Evolutionary conservation across 2,329 filamentous ascomycete genomes (phyloP).

Genomic region (Hymenoscyphus infarciens): DNA sequence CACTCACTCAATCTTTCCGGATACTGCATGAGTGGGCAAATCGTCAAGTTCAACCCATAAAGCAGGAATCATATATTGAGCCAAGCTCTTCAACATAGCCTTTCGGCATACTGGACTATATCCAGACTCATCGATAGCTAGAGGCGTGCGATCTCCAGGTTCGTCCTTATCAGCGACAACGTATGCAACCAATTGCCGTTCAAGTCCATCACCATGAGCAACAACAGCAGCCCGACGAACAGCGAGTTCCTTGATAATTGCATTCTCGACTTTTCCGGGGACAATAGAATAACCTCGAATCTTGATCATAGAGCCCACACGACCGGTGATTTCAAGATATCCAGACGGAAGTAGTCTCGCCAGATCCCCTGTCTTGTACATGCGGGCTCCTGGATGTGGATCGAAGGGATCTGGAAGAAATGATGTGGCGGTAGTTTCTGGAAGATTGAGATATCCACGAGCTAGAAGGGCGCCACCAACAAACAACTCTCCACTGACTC

Average conservation of each 20-base stretch:
- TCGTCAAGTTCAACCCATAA: constrained; percentile 71
- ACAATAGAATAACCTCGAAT: constrained; percentile 83
- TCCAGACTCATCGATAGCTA: constrained; percentile 67
- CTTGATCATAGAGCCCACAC: constrained; percentile 87
- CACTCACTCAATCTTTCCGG: constrained; percentile 64
- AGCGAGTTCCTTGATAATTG: constrained; percentile 65
- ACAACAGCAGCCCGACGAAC: constrained; percentile 69
- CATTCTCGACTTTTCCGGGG: constrained; percentile 71
- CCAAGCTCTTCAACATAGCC: constrained; percentile 61
- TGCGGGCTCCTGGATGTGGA: constrained; percentile 53
- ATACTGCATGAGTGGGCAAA: constrained; percentile 73
- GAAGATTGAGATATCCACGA: constrained; percentile 74
- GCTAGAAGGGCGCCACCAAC: constrained; percentile 72
- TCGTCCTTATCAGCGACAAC: constrained; percentile 64
- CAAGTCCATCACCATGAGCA: constrained; percentile 71
- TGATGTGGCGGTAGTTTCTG: constrained; percentile 70
- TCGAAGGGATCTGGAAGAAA: constrained; percentile 67
- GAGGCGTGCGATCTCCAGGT: constrained; percentile 52
- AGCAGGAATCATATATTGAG: constrained; percentile 80
- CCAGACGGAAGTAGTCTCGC: constrained; percentile 77
- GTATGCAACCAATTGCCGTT: constrained; percentile 73
- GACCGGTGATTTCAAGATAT: constrained; percentile 79
- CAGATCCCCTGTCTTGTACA: constrained; percentile 85
- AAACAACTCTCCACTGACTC: constrained; percentile 68
- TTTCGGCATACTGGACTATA: constrained; percentile 68